These are phyloP conservation scores for Closterium sp. DNA, from an alignment of 139 green algal species.

Conservation along the genomic window DNA sequence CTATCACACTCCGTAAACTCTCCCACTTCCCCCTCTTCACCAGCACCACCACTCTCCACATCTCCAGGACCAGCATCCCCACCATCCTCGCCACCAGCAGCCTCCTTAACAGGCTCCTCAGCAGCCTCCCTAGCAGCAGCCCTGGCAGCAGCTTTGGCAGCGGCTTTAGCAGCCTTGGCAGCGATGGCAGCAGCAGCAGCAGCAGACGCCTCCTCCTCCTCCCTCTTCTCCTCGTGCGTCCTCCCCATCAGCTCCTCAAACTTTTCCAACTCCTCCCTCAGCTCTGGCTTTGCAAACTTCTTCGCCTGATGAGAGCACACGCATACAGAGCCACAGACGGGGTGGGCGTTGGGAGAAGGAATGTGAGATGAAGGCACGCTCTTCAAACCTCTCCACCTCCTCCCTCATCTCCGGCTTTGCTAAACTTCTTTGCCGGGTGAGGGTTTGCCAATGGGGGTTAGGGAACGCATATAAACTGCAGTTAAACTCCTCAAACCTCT, in stretches of 20 bases:
- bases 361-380: no score
- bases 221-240: slow-evolving; percentile 30
- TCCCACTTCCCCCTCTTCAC: not conserved
- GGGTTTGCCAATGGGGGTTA: no score
- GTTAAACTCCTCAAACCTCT: no score
- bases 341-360: no score
- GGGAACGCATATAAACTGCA: no score
- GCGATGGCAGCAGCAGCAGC: not conserved
- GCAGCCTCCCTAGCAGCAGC: not conserved
- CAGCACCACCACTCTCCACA: not conserved
- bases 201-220: slow-evolving; percentile 27
- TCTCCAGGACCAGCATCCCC: not conserved
- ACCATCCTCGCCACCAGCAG: not conserved
- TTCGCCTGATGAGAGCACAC: not conserved
- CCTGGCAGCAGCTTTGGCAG: not conserved
- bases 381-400: no score
- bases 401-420: no score
- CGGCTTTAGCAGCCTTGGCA: not conserved
- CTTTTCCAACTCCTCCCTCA: slow-evolving; percentile 31
- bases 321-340: no score
- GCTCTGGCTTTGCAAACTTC: slow-evolving; percentile 52
- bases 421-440: no score
- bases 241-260: slow-evolving; percentile 38
- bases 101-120: not conserved
- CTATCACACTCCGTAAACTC: not conserved